Percentiles rank a stretch among this genome's conserved stretches.
These are phyloP conservation scores for Hypoxylon sp. DNA, from an alignment of 2,329 filamentous ascomycete species.

Conservation along the genomic window DNA sequence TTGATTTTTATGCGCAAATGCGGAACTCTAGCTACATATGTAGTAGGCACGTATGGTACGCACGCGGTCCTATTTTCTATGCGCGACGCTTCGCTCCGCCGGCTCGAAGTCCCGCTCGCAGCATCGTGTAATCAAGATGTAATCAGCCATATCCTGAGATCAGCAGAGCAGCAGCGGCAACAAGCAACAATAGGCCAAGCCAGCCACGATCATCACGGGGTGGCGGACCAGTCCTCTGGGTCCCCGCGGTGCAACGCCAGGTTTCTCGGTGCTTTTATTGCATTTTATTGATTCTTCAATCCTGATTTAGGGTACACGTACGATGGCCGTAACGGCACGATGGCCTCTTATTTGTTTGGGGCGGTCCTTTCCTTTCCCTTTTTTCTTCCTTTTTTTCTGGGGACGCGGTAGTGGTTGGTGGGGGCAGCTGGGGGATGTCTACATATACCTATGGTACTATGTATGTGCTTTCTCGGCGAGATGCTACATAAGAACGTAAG, in stretches of 20 bases:
- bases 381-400: slow-evolving; percentile 15
- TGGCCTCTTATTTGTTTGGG: slow-evolving; percentile 2
- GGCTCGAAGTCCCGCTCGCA: slow-evolving; percentile 41
- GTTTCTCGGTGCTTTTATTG: slow-evolving; percentile 15
- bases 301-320: background rate
- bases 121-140: slow-evolving; percentile 30
- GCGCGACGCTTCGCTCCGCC: slow-evolving; percentile 32
- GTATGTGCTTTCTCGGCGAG: slow-evolving; percentile 28
- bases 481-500: slow-evolving; percentile 37
- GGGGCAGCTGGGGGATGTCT: slow-evolving; percentile 8
- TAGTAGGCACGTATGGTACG: slow-evolving; percentile 11
- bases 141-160: slow-evolving; percentile 20
- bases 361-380: slow-evolving; percentile 9
- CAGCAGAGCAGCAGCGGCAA: background rate
- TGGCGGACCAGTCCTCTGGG: slow-evolving; percentile 39
- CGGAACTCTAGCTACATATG: background rate
- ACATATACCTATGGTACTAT: background rate
- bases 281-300: slow-evolving; percentile 19
- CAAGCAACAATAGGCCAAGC: background rate
- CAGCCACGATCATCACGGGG: background rate
- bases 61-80: slow-evolving; percentile 18
- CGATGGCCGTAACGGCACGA: background rate
- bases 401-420: slow-evolving; percentile 29
- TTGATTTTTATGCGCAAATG: background rate
- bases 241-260: slow-evolving; percentile 38